phyloP scores from a whole-genome alignment of 306 rosid genomes.

The Rosa lucieae region DNA sequence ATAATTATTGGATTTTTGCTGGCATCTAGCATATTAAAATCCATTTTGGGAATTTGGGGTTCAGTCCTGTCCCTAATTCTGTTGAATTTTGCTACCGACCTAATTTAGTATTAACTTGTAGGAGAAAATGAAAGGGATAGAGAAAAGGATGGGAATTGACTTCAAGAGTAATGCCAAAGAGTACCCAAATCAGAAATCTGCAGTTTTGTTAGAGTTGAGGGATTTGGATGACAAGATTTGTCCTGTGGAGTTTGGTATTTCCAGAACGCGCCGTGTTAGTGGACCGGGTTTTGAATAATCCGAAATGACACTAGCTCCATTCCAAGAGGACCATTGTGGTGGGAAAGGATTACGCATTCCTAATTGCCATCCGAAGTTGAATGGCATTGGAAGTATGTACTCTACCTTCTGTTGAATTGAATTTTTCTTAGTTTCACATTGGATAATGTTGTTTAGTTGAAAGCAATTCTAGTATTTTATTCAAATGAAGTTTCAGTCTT shows the following conservation, averaged over 20 bases:
- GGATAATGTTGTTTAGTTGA: background rate
- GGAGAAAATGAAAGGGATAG: background rate
- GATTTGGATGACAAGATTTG: background rate
- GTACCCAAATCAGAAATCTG: constrained; percentile 2
- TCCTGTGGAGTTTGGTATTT: background rate
- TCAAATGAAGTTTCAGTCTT: background rate
- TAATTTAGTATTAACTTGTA: background rate
- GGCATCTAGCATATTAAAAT: background rate
- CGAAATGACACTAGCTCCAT: background rate
- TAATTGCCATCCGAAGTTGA: background rate
- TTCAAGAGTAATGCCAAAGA: background rate
- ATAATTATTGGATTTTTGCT: background rate
- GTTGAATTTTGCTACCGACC: background rate
- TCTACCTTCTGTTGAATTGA: background rate
- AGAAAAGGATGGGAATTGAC: background rate
- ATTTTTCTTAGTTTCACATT: background rate
- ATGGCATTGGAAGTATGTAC: background rate
- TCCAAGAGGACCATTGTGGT: background rate
- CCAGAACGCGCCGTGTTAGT: background rate
- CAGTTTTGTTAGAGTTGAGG: background rate
- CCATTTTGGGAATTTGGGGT: background rate
- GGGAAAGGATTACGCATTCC: background rate
- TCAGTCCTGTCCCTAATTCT: background rate
- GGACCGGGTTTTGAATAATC: background rate
- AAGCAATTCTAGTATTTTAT: background rate